Percentiles rank a stretch among this genome's conserved stretches.
phyloP scores from a whole-genome alignment of 1,284 basidiomycete genomes.

The Cerrena zonata region DNA sequence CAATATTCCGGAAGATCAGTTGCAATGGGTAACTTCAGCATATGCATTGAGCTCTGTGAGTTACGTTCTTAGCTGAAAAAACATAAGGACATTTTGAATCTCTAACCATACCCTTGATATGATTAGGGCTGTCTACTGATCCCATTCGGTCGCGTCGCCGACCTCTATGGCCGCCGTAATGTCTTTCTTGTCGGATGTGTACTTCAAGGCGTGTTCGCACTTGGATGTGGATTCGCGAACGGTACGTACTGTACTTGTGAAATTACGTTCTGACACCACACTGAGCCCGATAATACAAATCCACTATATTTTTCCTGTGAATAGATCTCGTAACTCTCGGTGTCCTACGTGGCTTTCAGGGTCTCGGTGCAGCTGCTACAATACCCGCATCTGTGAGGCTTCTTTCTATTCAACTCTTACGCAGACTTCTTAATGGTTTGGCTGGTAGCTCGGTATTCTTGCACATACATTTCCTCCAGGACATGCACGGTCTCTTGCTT shows the following conservation, averaged over 20 bases:
- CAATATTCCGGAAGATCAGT: constrained; percentile 34
- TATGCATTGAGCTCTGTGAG: constrained; percentile 43
- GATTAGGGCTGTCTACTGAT: constrained; percentile 53
- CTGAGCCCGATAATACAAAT: background rate
- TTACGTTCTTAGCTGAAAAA: constrained; percentile 7
- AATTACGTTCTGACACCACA: constrained; percentile 1
- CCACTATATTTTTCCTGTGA: background rate
- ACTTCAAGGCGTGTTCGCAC: constrained; percentile 31
- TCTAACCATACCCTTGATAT: background rate
- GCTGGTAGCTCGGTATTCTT: constrained; percentile 75
- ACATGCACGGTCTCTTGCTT: constrained; percentile 61
- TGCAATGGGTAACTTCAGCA: constrained; percentile 60
- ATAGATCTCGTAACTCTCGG: constrained; percentile 55
- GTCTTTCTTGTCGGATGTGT: constrained; percentile 45
- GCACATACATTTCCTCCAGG: constrained; percentile 71
- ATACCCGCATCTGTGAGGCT: constrained; percentile 61
- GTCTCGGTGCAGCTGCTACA: constrained; percentile 62
- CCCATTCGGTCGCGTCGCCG: constrained; percentile 52
- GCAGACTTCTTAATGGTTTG: too few species aligned
- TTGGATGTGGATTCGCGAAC: constrained; percentile 38
- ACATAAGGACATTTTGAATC: background rate
- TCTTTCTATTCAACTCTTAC: too few species aligned
- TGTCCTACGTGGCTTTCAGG: constrained; percentile 66
- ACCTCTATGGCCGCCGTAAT: constrained; percentile 51
- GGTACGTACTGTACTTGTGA: too few species aligned